A percentile compares a stretch with the other conserved stretches of the same genome.
These are phyloP conservation scores for Tolypocladium guangdongense DNA, from an alignment of 2,329 filamentous ascomycete genomes.

Conservation along the genomic window DNA sequence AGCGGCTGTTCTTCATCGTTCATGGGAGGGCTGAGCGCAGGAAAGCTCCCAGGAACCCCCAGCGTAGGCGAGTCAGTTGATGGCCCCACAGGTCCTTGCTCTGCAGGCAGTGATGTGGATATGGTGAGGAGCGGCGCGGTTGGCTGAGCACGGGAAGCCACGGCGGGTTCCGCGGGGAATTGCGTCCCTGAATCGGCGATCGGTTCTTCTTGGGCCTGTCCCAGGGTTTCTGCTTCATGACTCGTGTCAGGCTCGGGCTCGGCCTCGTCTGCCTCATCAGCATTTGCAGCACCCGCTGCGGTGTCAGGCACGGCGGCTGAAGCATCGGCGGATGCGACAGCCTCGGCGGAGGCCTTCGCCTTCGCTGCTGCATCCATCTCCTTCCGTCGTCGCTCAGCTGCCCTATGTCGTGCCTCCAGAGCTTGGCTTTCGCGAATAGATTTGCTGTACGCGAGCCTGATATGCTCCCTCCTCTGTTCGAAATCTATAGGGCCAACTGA, in stretches of 20 bases:
- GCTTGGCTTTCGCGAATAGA: constrained; percentile 67
- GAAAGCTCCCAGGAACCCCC: constrained; percentile 54
- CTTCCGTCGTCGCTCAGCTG: constrained; percentile 39
- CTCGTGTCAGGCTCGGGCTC: not conserved
- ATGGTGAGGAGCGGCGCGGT: constrained; percentile 3
- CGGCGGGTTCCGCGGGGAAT: not conserved
- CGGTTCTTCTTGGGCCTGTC: not conserved
- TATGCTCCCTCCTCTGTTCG: constrained; percentile 68
- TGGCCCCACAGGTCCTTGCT: constrained; percentile 2
- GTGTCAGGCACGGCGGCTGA: not conserved
- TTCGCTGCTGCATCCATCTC: constrained; percentile 36
- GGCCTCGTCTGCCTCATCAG: not conserved
- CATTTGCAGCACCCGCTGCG: not conserved
- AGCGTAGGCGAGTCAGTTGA: constrained; percentile 51
- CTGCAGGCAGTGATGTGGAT: constrained; percentile 3
- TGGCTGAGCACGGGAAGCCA: not conserved
- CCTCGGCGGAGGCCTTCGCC: constrained; percentile 23
- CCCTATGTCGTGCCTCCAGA: constrained; percentile 40
- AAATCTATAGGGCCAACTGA: constrained; percentile 72
- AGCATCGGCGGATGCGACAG: not conserved
- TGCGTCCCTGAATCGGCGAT: not conserved
- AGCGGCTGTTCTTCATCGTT: constrained; percentile 37
- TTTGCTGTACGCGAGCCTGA: constrained; percentile 75
- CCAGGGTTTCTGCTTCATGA: not conserved
- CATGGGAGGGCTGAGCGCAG: constrained; percentile 25